These are phyloP conservation scores for Silybum marianum DNA, from an alignment of 129 eudicot species.

Conservation along the genomic window DNA sequence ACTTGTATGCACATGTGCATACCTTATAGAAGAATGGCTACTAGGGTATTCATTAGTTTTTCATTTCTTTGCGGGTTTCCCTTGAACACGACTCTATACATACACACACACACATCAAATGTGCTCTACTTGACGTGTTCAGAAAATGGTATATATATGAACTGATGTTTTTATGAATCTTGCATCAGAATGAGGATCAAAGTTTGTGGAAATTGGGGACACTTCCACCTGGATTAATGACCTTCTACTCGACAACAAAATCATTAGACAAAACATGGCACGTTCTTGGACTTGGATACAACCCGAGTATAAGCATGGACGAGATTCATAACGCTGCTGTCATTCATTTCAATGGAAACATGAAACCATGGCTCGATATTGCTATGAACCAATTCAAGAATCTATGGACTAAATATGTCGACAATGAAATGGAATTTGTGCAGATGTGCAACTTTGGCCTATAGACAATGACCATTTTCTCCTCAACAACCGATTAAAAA, in stretches of 20 bases:
- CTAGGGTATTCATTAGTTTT: too few species aligned
- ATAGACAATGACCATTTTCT: conserved; percentile 37
- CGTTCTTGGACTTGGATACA: conserved; percentile 84
- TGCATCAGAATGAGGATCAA: conserved; percentile 71
- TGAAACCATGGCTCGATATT: conserved; percentile 98
- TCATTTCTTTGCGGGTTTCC: too few species aligned
- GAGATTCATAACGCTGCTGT: conserved; percentile 77
- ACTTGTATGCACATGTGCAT: too few species aligned
- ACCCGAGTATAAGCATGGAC: conserved; percentile 92
- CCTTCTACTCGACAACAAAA: conserved; percentile 73
- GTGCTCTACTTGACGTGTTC: neutral
- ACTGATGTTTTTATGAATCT: neutral
- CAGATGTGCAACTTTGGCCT: conserved; percentile 97
- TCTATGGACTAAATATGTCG: conserved; percentile 91
- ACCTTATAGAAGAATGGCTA: too few species aligned
- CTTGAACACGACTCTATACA: too few species aligned
- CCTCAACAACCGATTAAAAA: conserved; percentile 28
- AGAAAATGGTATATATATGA: neutral
- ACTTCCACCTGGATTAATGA: conserved; percentile 69
- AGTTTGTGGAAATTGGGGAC: conserved; percentile 72
- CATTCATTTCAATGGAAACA: conserved; percentile 89
- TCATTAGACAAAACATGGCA: conserved; percentile 92
- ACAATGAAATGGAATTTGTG: conserved; percentile 77
- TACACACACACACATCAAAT: neutral
- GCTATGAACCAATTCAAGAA: conserved; percentile 87